Base-by-base conservation (phyloP, 2,329 filamentous ascomycete species). In the Apiospora hydei region DNA sequence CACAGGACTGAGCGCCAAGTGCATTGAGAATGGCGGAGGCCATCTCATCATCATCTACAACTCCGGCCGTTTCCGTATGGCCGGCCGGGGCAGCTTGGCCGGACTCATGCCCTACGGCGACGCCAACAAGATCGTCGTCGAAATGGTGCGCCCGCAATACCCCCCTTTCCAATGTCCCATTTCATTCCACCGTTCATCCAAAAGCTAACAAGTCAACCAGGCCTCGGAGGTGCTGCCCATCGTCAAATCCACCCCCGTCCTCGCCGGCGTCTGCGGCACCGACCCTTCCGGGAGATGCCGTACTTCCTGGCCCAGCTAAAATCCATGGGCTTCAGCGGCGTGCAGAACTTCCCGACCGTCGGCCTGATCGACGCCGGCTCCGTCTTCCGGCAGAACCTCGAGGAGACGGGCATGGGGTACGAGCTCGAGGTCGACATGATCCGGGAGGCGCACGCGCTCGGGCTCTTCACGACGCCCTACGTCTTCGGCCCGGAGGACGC, bases 271-370 rank as follows among this genome's bases (percentile, higher is more conserved):
- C 26, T 94, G 92, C 77, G 91, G 88, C 16, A 92, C 91, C 0
- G 92, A 94, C 73, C 92, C 0, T 93, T 93, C 81, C 86, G 89
- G 43, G 84, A 87, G 71, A 92, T 93, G 79, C 81, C 85, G 2
- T 77, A 80, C 6, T 93, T 94, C 76, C 83, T 93, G 21, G 78
- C 80, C 24, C 86, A 93, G 77, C 82, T 94, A 47, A 86, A 87
- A 71, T 85, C 86, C 1, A 80, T 92, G 21, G 92, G 92, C 0
- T 93, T 94, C 74, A 88, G 88, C 1, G 92, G 92, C 1, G 86
- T 93, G 18, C 92, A 94, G 79, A 94, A 94, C 76, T 94, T 94
- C 78, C 92, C 92, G 0, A 93, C 92, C 0, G 91, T 93, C 1
- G 92, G 92, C 0, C 82, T 94, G 30, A 90, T 93, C 47, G 92